Evolutionary conservation across 306 rosid genomes (phyloP), one percentile per base, ranked within the genome.

Genomic region (Glycine tomentella): DNA sequence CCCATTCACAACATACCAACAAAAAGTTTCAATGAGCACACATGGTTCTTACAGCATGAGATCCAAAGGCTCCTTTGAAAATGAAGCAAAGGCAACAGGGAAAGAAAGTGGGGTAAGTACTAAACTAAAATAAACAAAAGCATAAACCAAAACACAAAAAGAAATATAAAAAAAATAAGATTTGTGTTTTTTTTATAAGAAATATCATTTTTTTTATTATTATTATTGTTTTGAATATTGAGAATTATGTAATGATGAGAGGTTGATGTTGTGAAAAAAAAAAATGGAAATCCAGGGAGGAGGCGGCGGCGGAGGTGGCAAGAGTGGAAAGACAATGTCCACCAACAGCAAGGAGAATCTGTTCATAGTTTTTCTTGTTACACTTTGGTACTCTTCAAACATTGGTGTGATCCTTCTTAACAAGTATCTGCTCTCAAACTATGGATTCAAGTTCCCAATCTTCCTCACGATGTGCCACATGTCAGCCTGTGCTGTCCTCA

Each of bases 381-480:
- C 87, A 38, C 86, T 87, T 8, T 95, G 99, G 99, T 95, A 95
- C 72, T 85, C 97, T 3, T 92, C 99, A 3, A 95, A 95, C 86
- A 95, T 95, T 69, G 99, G 99, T 13, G 99, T 95, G 51, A 91
- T 95, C 20, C 96, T 95, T 33, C 90, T 95, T 52, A 95, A 95
- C 94, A 95, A 95, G 84, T 95, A 88, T 66, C 69, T 95, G 56
- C 96, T 95, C 53, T 95, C 99, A 58, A 95, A 85, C 82, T 89
- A 87, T 87, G 99, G 98, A 20, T 93, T 95, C 88, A 86, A 87
- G 71, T 95, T 93, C 72, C 99, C 99, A 49, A 95, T 95, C 86
- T 95, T 95, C 89, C 99, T 95, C 74, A 95, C 99, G 87, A 95
- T 95, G 97, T 95, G 99, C 62, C 99, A 95, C 83, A 93, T 95